phyloP scores from a whole-genome alignment of 208 protist genomes.

The Trichomonas vaginalis region DNA sequence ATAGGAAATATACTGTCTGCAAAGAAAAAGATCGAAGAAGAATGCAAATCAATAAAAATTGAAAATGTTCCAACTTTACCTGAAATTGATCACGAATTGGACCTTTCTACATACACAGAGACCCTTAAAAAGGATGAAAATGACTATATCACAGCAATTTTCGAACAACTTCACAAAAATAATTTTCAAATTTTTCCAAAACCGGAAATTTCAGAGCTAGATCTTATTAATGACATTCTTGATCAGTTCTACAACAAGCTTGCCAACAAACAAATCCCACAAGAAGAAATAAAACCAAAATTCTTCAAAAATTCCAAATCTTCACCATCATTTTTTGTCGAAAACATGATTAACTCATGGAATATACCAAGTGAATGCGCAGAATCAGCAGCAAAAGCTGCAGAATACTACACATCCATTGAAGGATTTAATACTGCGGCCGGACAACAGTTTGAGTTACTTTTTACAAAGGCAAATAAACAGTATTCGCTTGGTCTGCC shows the following conservation, averaged over 20 bases:
- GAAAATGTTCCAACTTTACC: not conserved
- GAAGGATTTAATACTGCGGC: not conserved
- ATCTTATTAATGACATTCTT: not conserved
- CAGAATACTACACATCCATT: not conserved
- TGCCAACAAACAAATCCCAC: not conserved
- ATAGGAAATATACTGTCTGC: not conserved
- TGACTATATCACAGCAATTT: not conserved
- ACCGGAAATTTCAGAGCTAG: not conserved
- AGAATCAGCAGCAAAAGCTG: not conserved
- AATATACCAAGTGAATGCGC: not conserved
- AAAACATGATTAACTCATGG: not conserved
- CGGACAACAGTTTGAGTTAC: not conserved
- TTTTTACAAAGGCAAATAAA: not conserved
- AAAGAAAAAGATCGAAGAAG: not conserved
- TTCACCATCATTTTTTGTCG: not conserved
- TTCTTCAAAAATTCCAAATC: not conserved
- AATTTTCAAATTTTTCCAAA: not conserved
- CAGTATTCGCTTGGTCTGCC: not conserved
- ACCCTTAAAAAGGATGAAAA: not conserved
- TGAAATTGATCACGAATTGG: not conserved
- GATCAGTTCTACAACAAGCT: not conserved
- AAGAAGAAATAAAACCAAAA: not conserved
- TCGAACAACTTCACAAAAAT: not conserved
- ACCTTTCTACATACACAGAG: not conserved
- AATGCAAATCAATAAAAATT: not conserved